phyloP scores from a whole-genome alignment of 805 yeast genomes.

The Wickerhamomyces hampshirensis region DNA sequence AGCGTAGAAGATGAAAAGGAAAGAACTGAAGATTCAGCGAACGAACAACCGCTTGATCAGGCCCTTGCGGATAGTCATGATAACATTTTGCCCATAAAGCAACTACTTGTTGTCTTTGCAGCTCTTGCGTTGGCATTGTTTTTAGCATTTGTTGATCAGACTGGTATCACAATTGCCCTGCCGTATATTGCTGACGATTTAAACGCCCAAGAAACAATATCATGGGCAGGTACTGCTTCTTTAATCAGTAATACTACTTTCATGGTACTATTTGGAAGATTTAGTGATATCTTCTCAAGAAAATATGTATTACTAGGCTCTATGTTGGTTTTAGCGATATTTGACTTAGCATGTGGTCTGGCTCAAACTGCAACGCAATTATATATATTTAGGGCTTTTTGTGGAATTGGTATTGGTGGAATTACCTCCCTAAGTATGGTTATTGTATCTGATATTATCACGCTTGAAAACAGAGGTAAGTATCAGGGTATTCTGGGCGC shows the following conservation, averaged over 20 bases:
- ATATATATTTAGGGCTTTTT: constrained; percentile 47
- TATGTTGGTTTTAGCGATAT: constrained; percentile 34
- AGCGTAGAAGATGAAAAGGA: too few relatives aligned
- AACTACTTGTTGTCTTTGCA: constrained; percentile 3
- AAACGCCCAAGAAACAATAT: constrained; percentile 41
- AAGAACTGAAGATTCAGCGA: too few relatives aligned
- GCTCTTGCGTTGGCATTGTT: constrained; percentile 7
- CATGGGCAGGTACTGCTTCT: constrained; percentile 57
- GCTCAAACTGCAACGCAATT: constrained; percentile 45
- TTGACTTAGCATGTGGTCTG: constrained; percentile 48
- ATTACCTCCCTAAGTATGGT: constrained; percentile 47
- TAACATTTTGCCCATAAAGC: constrained; percentile 6
- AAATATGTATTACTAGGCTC: constrained; percentile 38
- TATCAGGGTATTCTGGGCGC: constrained; percentile 53
- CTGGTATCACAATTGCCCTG: constrained; percentile 7
- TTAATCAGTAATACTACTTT: constrained; percentile 47
- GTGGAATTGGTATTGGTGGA: constrained; percentile 56
- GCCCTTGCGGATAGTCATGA: constrained; percentile 34
- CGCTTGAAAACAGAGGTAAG: constrained; percentile 49
- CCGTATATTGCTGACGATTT: constrained; percentile 44
- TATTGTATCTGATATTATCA: constrained; percentile 48
- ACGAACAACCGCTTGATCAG: too few relatives aligned
- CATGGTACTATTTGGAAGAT: constrained; percentile 48
- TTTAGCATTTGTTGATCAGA: constrained; percentile 10
- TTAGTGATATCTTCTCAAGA: constrained; percentile 53